A percentile compares a stretch with the other conserved stretches of the same genome.
These are phyloP conservation scores for Carpinus fangiana DNA, from an alignment of 306 rosid genomes.

Conservation along the genomic window DNA sequence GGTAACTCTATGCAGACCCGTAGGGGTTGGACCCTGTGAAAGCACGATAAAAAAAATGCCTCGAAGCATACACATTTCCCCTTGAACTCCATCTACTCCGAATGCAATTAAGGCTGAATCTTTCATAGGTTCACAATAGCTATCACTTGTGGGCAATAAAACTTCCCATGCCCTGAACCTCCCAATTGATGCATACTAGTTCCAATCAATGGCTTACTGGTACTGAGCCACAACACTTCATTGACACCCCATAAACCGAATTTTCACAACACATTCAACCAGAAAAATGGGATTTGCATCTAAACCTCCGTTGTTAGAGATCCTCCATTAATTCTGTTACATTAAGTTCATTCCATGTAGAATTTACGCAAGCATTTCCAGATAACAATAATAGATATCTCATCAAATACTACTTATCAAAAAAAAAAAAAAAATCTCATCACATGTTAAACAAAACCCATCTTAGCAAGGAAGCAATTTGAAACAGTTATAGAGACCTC, in stretches of 20 bases:
- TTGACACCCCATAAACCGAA: no score
- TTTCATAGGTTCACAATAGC: no score
- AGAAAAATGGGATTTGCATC: neutral
- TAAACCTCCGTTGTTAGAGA: neutral
- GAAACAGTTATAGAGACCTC: neutral
- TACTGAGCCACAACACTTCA: neutral
- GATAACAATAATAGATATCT: no score
- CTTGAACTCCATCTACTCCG: neutral
- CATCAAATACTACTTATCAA: no score
- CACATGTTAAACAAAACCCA: neutral
- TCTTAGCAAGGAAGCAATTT: neutral
- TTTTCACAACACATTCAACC: no score
- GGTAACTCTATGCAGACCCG: neutral
- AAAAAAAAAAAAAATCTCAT: neutral
- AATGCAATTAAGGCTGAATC: neutral
- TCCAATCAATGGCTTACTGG: neutral
- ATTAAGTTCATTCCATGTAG: neutral
- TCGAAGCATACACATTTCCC: neutral
- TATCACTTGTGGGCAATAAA: no score
- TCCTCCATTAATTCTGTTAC: neutral
- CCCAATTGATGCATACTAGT: neutral
- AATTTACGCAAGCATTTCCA: no score
- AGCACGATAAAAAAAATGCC: neutral
- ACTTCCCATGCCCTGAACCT: neutral
- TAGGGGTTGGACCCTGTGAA: neutral